Conservation (phyloP, 2,329 filamentous ascomycete genomes). For the Trichoderma sp. region DNA sequence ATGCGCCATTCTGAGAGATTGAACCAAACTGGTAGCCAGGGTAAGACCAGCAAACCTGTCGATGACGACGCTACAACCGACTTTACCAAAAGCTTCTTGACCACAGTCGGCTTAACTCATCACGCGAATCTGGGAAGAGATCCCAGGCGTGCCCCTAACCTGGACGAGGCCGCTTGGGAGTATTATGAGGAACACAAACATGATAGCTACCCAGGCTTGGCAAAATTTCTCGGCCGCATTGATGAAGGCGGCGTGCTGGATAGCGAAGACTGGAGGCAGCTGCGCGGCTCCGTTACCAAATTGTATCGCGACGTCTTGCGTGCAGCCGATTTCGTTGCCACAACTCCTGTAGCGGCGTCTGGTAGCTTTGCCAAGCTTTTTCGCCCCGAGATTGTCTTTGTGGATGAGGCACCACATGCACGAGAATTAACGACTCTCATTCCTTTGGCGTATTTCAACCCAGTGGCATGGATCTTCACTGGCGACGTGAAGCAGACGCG, state of each 20-base stretch:
- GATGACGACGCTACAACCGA: conserved; percentile 30
- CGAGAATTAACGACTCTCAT: conserved; percentile 50
- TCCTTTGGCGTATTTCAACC: conserved; percentile 46
- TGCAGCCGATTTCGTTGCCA: conserved; percentile 48
- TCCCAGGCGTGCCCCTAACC: conserved; percentile 39
- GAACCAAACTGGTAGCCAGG: conserved; percentile 27
- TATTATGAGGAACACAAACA: conserved; percentile 40
- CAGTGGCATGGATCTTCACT: conserved; percentile 48
- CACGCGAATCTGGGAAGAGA: conserved; percentile 26
- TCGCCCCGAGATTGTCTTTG: conserved; percentile 80
- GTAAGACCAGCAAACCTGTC: not conserved
- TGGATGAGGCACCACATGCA: conserved; percentile 65
- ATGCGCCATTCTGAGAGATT: conserved; percentile 37
- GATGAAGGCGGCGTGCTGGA: conserved; percentile 33
- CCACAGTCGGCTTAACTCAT: conserved; percentile 32
- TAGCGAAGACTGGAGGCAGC: conserved; percentile 34
- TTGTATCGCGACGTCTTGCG: conserved; percentile 45
- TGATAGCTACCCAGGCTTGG: conserved; percentile 39
- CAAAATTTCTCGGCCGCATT: conserved; percentile 40
- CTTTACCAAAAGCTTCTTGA: conserved; percentile 42
- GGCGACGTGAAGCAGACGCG: conserved; percentile 49
- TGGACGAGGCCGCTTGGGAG: conserved; percentile 49
- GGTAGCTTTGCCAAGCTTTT: conserved; percentile 54
- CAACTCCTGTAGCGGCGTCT: conserved; percentile 48
- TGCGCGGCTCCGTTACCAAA: conserved; percentile 37